Percentiles rank a stretch among this genome's conserved stretches.
Conservation (phyloP, 768 basidiomycete genomes). For the Calocybe cyanea region DNA sequence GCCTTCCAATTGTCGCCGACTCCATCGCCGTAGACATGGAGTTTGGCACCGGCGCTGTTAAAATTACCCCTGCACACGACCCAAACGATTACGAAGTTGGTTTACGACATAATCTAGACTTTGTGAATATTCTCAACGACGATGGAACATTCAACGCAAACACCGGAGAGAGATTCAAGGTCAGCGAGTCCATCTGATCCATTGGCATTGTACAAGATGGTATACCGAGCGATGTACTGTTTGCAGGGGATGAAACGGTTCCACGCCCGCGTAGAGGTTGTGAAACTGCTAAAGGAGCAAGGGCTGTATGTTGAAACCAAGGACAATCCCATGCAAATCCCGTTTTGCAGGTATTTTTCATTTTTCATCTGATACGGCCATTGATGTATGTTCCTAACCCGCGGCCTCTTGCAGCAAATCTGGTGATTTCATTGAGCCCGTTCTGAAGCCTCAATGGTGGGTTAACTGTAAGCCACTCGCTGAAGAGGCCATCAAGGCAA, state of each 20-base stretch:
- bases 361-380: not conserved
- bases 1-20: slow-evolving; percentile 86
- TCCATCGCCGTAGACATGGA: slow-evolving; percentile 88
- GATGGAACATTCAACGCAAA: slow-evolving; percentile 94
- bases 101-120: slow-evolving; percentile 78
- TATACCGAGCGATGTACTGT: not conserved
- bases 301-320: slow-evolving; percentile 88
- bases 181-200: slow-evolving; percentile 15
- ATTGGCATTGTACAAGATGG: not conserved
- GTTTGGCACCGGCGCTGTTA: slow-evolving; percentile 98
- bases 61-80: slow-evolving; percentile 98
- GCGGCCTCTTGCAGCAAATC: slow-evolving; percentile 64
- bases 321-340: slow-evolving; percentile 97
- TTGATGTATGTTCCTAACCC: slow-evolving; percentile 3
- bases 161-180: slow-evolving; percentile 76
- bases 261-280: slow-evolving; percentile 82
- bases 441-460: slow-evolving; percentile 99
- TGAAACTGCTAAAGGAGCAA: slow-evolving; percentile 77
- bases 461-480: slow-evolving; percentile 90
- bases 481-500: slow-evolving; percentile 81
- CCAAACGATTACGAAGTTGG: slow-evolving; percentile 97
- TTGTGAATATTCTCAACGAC: slow-evolving; percentile 94
- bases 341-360: slow-evolving; percentile 72
- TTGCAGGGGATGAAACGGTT: slow-evolving; percentile 93
- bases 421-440: slow-evolving; percentile 92